Evolutionary conservation across 352 stramenopile genomes (phyloP).

Genomic region (Phytopythium montanum): DNA sequence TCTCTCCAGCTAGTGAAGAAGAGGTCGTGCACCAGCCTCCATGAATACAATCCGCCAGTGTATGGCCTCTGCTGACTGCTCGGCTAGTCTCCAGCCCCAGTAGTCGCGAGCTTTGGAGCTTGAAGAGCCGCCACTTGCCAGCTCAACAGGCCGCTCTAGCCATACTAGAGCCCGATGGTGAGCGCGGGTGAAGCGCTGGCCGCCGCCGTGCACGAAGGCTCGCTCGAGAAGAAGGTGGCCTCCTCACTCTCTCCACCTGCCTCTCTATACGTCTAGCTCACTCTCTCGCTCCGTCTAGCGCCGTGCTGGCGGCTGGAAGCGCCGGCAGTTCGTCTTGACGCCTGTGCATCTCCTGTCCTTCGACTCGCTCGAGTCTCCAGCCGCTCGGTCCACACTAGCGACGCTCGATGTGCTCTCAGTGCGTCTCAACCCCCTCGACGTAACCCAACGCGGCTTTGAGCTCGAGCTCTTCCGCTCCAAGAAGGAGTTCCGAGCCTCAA

Average conservation of each 20-base stretch:
- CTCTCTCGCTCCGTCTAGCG: conserved; percentile 16
- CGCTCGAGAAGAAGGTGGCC: conserved; percentile 62
- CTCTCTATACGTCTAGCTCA: neutral
- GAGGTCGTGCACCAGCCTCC: no score
- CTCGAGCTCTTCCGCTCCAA: conserved; percentile 74
- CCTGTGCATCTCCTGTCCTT: conserved; percentile 64
- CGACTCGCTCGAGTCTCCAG: conserved; percentile 43
- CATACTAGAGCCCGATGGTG: conserved; percentile 67
- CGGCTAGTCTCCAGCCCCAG: no score
- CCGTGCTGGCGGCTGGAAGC: conserved; percentile 76
- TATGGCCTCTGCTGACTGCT: no score
- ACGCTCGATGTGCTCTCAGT: conserved; percentile 71
- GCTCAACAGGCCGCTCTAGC: no score
- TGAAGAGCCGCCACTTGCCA: no score
- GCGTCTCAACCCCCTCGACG: conserved; percentile 33
- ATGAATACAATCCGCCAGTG: no score
- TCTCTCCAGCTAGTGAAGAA: no score
- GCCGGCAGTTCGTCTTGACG: conserved; percentile 75
- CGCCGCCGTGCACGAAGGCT: conserved; percentile 47
- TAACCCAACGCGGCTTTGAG: conserved; percentile 40
- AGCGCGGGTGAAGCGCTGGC: conserved; percentile 57
- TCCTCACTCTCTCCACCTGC: neutral
- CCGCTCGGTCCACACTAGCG: conserved; percentile 36
- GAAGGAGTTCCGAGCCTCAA: conserved; percentile 68
- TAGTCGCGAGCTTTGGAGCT: no score